phyloP scores from a whole-genome alignment of 495 filamentous ascomycete genomes.

The Hypoxylon rickii region DNA sequence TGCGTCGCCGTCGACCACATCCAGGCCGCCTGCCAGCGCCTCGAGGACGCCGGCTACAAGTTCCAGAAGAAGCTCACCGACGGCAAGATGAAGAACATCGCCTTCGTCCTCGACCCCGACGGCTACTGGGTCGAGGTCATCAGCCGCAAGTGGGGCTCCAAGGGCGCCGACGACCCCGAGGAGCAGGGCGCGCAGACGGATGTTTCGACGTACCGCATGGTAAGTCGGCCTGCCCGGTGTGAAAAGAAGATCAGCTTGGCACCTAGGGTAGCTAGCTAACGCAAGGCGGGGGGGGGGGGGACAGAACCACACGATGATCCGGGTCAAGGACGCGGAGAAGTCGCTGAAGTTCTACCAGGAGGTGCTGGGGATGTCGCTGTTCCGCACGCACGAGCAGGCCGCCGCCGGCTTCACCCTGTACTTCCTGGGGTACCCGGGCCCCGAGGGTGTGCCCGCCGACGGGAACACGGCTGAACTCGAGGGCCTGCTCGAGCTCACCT shows the following conservation, averaged over 20 bases:
- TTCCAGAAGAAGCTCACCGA: conserved; percentile 95
- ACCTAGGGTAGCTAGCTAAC: conserved; percentile 24
- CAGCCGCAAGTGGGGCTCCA: conserved; percentile 44
- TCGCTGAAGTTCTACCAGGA: conserved; percentile 91
- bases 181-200: conserved; percentile 47
- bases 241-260: no score
- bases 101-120: conserved; percentile 92
- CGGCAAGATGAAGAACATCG: conserved; percentile 85
- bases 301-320: conserved; percentile 90
- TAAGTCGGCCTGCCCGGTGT: conserved; percentile 47
- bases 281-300: conserved; percentile 56
- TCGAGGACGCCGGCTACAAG: conserved; percentile 85
- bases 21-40: conserved; percentile 81
- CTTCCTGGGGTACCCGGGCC: conserved; percentile 80
- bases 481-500: conserved; percentile 87
- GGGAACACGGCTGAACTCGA: conserved; percentile 68
- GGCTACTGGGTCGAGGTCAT: conserved; percentile 87
- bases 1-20: conserved; percentile 90
- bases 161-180: conserved; percentile 39
- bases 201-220: conserved; percentile 49
- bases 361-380: conserved; percentile 81
- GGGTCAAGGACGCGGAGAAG: conserved; percentile 85
- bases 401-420: conserved; percentile 84
- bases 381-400: conserved; percentile 71
- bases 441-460: conserved; percentile 52